Evolutionary conservation across 768 basidiomycete species (phyloP).

Genomic region (Sporobolomyces pararoseus): DNA sequence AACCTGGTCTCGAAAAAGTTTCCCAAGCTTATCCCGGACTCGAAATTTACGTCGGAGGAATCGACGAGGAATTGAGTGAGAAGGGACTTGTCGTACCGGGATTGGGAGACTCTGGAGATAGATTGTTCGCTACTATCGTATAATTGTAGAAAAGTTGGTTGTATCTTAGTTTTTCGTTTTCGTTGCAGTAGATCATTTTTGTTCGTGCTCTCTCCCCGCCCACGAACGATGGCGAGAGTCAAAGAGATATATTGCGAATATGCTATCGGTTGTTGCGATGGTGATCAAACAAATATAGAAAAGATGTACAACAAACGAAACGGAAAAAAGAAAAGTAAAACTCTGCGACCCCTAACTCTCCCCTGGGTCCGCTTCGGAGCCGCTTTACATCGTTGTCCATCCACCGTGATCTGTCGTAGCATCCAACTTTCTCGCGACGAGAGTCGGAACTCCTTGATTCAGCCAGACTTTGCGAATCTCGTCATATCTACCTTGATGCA

Average conservation of each 20-base stretch:
- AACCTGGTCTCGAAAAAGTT: slow-evolving; percentile 67
- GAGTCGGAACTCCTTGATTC: slow-evolving; percentile 78
- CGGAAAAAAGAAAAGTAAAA: too few relatives aligned
- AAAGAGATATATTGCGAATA: too few relatives aligned
- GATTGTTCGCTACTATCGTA: slow-evolving; percentile 56
- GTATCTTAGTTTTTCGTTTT: too few relatives aligned
- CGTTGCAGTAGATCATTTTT: too few relatives aligned
- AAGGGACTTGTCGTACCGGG: slow-evolving; percentile 85
- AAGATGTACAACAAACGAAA: not conserved
- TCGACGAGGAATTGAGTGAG: slow-evolving; percentile 51
- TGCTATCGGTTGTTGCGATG: too few relatives aligned
- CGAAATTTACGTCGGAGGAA: slow-evolving; percentile 57
- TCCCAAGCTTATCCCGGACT: slow-evolving; percentile 67
- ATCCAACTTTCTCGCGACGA: slow-evolving; percentile 84
- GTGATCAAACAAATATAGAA: too few relatives aligned
- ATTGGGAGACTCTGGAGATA: slow-evolving; percentile 86
- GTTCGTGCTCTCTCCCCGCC: too few relatives aligned
- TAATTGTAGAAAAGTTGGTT: too few relatives aligned
- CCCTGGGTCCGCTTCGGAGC: too few relatives aligned
- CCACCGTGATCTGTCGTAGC: slow-evolving; percentile 49
- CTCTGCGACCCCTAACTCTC: too few relatives aligned
- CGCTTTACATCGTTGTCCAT: slow-evolving; percentile 24
- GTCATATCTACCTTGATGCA: slow-evolving; percentile 81
- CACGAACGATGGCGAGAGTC: too few relatives aligned
- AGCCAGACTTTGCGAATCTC: slow-evolving; percentile 89